phyloP scores from a whole-genome alignment of 129 eudicot genomes.

The Flaveria brownii region DNA sequence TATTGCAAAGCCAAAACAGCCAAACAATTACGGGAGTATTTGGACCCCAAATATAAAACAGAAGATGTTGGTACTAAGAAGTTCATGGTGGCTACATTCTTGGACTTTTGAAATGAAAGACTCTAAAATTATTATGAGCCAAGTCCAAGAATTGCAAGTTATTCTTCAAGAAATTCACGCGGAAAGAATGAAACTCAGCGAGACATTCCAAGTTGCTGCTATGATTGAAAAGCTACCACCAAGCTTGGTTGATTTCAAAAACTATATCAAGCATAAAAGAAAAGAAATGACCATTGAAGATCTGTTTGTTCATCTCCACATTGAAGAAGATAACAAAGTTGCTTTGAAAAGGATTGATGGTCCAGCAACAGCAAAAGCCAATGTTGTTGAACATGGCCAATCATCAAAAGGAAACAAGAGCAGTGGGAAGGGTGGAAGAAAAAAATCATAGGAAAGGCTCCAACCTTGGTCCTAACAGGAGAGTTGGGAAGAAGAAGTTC shows the following conservation, averaged over 20 bases:
- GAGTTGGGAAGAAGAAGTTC: background rate
- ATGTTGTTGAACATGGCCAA: background rate
- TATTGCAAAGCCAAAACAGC: background rate
- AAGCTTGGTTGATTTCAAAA: background rate
- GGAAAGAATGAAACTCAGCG: background rate
- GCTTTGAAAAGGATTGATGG: background rate
- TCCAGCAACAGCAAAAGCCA: background rate
- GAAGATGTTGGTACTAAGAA: background rate
- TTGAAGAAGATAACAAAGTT: background rate
- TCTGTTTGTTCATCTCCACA: background rate
- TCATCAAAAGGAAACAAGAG: background rate
- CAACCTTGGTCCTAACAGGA: background rate
- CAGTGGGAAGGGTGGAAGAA: background rate
- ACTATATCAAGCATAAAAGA: too few species aligned
- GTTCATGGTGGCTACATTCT: too few species aligned
- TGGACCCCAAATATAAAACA: background rate
- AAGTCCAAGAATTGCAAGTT: background rate
- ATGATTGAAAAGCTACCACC: too few species aligned
- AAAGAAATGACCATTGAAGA: background rate
- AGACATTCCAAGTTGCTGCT: background rate
- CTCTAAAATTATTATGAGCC: background rate
- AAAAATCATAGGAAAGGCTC: background rate
- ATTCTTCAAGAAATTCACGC: constrained; percentile 1
- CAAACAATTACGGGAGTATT: background rate
- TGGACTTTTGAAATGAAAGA: too few species aligned